Evolutionary conservation across 306 rosid species (phyloP).

Genomic region (Rubus parviflorus): DNA sequence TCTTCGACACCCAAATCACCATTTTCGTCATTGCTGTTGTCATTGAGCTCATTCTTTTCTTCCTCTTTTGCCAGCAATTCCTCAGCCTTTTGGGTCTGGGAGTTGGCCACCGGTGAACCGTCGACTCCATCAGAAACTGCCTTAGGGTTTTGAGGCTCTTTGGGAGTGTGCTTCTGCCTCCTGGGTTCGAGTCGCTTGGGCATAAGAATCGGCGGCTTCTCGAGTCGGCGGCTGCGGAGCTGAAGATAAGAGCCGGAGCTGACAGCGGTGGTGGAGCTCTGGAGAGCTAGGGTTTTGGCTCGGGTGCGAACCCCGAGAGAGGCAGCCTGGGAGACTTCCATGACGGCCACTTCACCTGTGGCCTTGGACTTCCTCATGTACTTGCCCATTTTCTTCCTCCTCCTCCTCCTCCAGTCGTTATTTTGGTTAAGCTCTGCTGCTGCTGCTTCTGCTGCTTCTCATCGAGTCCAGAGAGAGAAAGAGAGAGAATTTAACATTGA

Average conservation of each 20-base stretch:
- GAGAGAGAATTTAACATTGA: background rate
- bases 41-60: slow-evolving; percentile 5
- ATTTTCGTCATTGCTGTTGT: slow-evolving; percentile 6
- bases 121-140: no score
- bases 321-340: slow-evolving; percentile 57
- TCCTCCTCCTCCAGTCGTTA: background rate
- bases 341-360: slow-evolving; percentile 50
- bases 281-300: slow-evolving; percentile 90
- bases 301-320: slow-evolving; percentile 85
- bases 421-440: slow-evolving; percentile 7
- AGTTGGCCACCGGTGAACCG: no score
- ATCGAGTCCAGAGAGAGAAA: slow-evolving; percentile 27
- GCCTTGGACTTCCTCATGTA: slow-evolving; percentile 83
- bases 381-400: slow-evolving; percentile 61
- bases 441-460: slow-evolving; percentile 6
- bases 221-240: slow-evolving; percentile 83
- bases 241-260: slow-evolving; percentile 65
- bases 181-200: slow-evolving; percentile 32
- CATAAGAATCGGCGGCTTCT: slow-evolving; percentile 42
- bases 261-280: slow-evolving; percentile 28
- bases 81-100: background rate
- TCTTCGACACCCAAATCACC: slow-evolving; percentile 50
- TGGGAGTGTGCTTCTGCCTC: slow-evolving; percentile 29
- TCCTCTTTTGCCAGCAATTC: slow-evolving; percentile 14
- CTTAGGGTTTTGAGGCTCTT: no score